Base-by-base conservation (phyloP, 768 basidiomycete genomes). In the Termitomyces sp. region DNA sequence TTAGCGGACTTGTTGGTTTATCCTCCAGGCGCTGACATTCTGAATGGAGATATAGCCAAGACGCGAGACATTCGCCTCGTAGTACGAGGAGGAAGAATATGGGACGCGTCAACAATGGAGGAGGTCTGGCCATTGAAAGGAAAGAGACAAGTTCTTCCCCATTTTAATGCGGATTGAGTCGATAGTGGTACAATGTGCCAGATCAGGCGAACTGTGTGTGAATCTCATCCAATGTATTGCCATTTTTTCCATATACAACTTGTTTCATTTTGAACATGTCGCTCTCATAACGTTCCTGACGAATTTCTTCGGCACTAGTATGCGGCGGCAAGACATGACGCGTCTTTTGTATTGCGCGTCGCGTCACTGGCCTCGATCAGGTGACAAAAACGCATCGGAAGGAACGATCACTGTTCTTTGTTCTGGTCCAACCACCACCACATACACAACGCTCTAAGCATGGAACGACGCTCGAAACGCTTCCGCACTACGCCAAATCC, bases 71-170 rank as follows among this genome's bases (percentile, higher is more conserved):
- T 88, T 47, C 68, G 66, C 30, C 79, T 79, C 57, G 87, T 90
- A 25, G 79, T 76, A 0, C 74, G 85, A 44, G 86, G 86, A 23
- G 86, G 88, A n/a, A 76, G 85, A 56, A 72, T 89, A 47, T 89
- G 86, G 85, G 78, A 82, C 48, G 86, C 88, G 0, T 70, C 73
- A 25, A 82, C 78, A 5, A 83, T 89, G 85, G 77, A 75, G 34
- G 85, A 89, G 66, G 68, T 85, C 3, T 90, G 86, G 86, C 88
- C 88, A n/a, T 66, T 81, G 37, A 77, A 81, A 55, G 83, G 85
- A 27, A 77, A 76, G 61, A 78, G 72, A 53, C 79, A 81, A 61
- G 60, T 59, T 11, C 72, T 83, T 62, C 85, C 87, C n/a, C 78
- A 81, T 6, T 68, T 88, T 48, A 89, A 88, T 67, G 69, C 75